These are phyloP conservation scores for Rubia peregrina DNA, from an alignment of 305 asterid genomes.

Conservation along the genomic window DNA sequence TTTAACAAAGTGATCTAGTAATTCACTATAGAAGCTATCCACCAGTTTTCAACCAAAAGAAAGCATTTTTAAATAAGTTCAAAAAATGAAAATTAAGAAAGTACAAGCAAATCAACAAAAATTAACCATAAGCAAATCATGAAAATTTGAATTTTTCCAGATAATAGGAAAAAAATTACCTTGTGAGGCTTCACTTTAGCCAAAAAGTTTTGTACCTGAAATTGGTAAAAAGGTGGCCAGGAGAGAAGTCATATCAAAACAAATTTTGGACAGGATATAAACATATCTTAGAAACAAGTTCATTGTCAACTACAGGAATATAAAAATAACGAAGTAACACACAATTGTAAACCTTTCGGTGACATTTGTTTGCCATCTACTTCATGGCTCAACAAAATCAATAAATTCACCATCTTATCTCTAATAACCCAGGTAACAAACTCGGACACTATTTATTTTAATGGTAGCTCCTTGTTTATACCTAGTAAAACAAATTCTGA, in stretches of 20 bases:
- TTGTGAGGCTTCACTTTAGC: constrained; percentile 79
- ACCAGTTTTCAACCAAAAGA: background rate
- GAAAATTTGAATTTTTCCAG: background rate
- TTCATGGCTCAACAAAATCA: background rate
- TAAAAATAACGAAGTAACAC: background rate
- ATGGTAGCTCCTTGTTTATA: background rate
- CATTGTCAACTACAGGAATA: background rate
- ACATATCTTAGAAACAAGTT: background rate
- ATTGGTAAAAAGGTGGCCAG: constrained; percentile 9
- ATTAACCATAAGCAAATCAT: background rate
- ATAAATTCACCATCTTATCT: background rate
- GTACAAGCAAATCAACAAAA: constrained; percentile 4
- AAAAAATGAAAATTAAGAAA: background rate
- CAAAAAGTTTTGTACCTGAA: constrained; percentile 76
- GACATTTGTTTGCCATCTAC: background rate
- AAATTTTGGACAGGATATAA: background rate
- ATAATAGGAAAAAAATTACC: constrained; percentile 37
- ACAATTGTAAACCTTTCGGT: background rate
- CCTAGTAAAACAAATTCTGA: background rate
- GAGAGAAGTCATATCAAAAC: constrained; percentile 16
- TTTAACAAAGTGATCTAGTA: background rate
- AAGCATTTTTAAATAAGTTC: background rate
- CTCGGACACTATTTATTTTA: no score
- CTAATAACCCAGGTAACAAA: no score
- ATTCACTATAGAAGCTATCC: background rate